phyloP scores from a whole-genome alignment of 371 early-diverging fungal genomes.

The Zopfochytrium polystomum region DNA sequence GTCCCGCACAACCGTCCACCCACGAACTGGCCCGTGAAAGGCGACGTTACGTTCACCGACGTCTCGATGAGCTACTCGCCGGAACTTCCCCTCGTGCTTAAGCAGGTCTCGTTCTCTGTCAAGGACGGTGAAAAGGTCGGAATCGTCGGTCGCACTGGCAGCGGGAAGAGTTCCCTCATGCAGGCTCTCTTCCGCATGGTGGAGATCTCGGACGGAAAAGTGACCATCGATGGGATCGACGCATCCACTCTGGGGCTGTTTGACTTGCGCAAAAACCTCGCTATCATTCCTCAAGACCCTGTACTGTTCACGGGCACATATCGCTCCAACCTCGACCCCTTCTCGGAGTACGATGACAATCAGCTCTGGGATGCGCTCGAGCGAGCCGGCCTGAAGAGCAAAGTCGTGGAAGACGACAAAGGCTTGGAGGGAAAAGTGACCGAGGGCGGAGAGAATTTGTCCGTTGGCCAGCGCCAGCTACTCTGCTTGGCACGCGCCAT shows the following conservation, averaged over 20 bases:
- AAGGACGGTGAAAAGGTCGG: no score
- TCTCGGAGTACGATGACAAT: slow-evolving; percentile 42
- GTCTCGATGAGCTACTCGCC: slow-evolving; percentile 64
- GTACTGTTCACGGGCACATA: slow-evolving; percentile 49
- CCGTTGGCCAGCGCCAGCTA: no score
- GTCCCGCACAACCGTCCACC: slow-evolving; percentile 44
- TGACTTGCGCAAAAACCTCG: slow-evolving; percentile 60
- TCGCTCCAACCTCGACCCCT: slow-evolving; percentile 55
- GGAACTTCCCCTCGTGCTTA: slow-evolving; percentile 70
- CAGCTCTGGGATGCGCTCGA: slow-evolving; percentile 45
- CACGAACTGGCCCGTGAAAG: slow-evolving; percentile 52
- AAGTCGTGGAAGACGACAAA: slow-evolving; percentile 17
- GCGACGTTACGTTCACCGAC: slow-evolving; percentile 64
- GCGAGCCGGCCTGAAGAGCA: slow-evolving; percentile 38
- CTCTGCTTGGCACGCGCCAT: slow-evolving; percentile 50
- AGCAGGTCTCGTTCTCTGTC: no score
- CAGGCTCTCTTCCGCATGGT: slow-evolving; percentile 85
- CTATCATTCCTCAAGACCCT: slow-evolving; percentile 46
- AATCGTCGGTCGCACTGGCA: no score
- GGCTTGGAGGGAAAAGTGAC: slow-evolving; percentile 30
- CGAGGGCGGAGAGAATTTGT: slow-evolving; percentile 40
- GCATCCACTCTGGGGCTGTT: slow-evolving; percentile 69
- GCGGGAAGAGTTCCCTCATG: slow-evolving; percentile 89
- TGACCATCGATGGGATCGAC: slow-evolving; percentile 76
- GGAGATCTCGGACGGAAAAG: slow-evolving; percentile 72